Percentiles rank a stretch among this genome's conserved stretches.
Evolutionary conservation across 1,284 basidiomycete genomes (phyloP).

Genomic region (Ganoderma multipileum): DNA sequence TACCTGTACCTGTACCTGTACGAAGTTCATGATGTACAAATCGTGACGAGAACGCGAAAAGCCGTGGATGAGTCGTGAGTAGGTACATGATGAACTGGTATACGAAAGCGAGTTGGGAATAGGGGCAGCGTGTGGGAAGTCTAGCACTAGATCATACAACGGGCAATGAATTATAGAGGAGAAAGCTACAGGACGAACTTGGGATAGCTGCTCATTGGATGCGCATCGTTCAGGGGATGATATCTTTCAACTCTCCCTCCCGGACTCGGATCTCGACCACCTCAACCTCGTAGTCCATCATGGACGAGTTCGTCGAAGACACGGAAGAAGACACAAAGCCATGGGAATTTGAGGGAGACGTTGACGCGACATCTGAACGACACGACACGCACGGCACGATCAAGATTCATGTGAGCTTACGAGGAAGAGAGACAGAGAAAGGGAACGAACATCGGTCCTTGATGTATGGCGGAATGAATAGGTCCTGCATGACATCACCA

Average conservation of each 20-base stretch:
- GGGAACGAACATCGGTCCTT: constrained; percentile 80
- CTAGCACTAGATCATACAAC: constrained; percentile 28
- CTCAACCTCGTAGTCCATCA: constrained; percentile 78
- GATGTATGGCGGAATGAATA: constrained; percentile 85
- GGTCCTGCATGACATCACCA: constrained; percentile 54
- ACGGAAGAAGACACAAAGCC: constrained; percentile 73
- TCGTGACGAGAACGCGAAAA: constrained; percentile 13
- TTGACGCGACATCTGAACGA: constrained; percentile 75
- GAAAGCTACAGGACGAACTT: constrained; percentile 11
- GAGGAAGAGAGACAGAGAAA: constrained; percentile 27
- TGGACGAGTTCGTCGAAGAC: constrained; percentile 68
- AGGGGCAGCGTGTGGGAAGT: constrained; percentile 15
- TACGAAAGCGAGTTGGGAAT: constrained; percentile 23
- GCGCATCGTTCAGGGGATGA: constrained; percentile 61
- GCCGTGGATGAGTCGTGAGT: constrained; percentile 18
- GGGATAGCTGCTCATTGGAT: constrained; percentile 5
- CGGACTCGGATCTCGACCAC: constrained; percentile 84
- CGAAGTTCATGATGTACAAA: constrained; percentile 23
- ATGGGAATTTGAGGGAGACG: constrained; percentile 73
- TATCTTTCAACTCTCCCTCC: constrained; percentile 75
- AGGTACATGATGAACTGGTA: constrained; percentile 29
- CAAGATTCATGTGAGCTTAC: constrained; percentile 28
- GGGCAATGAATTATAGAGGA: constrained; percentile 21
- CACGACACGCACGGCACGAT: constrained; percentile 22
- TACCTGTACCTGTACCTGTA: constrained; percentile 2